phyloP scores from a whole-genome alignment of 768 basidiomycete species.

The Galerina sulciceps region DNA sequence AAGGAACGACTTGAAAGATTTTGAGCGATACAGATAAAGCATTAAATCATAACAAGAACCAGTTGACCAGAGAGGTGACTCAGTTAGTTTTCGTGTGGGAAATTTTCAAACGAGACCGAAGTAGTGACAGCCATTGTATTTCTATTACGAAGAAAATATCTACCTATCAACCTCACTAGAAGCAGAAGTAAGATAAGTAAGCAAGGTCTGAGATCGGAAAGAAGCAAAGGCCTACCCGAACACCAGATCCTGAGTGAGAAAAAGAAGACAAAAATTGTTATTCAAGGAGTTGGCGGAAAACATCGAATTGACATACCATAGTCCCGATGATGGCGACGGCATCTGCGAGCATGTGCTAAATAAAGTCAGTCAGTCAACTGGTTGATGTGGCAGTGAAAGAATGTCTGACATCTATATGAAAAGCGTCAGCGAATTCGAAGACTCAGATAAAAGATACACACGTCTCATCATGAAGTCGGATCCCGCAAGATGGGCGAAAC shows the following conservation, averaged over 20 bases:
- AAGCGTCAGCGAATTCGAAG: slow-evolving; percentile 12
- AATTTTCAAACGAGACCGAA: background rate
- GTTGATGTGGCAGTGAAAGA: slow-evolving; percentile 15
- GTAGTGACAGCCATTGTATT: slow-evolving; percentile 3
- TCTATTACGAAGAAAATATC: slow-evolving; percentile 20
- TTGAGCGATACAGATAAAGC: no score
- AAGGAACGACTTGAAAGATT: background rate
- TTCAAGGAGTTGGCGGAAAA: background rate
- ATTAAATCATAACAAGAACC: background rate
- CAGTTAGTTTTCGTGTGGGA: background rate
- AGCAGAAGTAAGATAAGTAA: slow-evolving; percentile 1
- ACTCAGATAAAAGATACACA: slow-evolving; percentile 40
- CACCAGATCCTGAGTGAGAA: slow-evolving; percentile 70
- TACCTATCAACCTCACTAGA: slow-evolving; percentile 45
- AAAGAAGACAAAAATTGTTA: slow-evolving; percentile 7
- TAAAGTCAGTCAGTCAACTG: slow-evolving; percentile 19
- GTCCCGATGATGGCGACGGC: slow-evolving; percentile 98
- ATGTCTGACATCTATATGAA: slow-evolving; percentile 44
- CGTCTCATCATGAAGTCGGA: slow-evolving; percentile 98
- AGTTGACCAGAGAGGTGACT: background rate
- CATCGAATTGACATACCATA: slow-evolving; percentile 64
- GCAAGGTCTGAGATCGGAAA: slow-evolving; percentile 1
- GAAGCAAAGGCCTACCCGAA: slow-evolving; percentile 73
- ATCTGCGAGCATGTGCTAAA: slow-evolving; percentile 87
- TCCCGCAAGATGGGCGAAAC: slow-evolving; percentile 94